Evolutionary conservation across 306 rosid species (phyloP).

Genomic region (Cucumis melo): DNA sequence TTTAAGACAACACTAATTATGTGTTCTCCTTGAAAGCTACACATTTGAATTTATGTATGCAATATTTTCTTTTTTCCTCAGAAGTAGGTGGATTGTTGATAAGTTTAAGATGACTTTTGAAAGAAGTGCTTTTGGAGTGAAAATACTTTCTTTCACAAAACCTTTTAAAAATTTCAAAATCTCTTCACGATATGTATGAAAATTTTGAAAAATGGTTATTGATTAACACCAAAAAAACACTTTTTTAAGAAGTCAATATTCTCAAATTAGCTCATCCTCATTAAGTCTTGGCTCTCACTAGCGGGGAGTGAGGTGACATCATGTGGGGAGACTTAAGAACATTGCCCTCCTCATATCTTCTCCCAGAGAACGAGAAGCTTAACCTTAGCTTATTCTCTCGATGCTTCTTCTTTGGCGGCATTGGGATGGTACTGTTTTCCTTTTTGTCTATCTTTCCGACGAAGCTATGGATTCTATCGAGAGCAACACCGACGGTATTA

Average conservation of each 20-base stretch:
- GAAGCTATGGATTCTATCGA: conserved; percentile 41
- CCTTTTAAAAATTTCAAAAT: not conserved
- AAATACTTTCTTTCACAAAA: not conserved
- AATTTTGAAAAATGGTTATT: not conserved
- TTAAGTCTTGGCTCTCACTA: conserved; percentile 27
- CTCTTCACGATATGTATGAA: not conserved
- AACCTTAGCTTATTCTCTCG: conserved; percentile 35
- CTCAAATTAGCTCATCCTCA: not conserved
- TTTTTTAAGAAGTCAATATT: not conserved
- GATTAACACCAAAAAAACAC: not conserved
- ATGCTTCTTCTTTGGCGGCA: conserved; percentile 10
- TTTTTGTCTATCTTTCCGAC: conserved; percentile 20
- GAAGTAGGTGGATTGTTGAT: not conserved
- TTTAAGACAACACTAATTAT: not conserved
- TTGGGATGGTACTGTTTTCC: not conserved
- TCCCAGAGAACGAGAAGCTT: conserved; percentile 27
- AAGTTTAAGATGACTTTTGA: not conserved
- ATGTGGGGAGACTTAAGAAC: conserved; percentile 34
- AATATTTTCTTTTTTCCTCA: too few species aligned
- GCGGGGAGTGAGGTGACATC: conserved; percentile 71
- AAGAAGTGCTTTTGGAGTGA: not conserved
- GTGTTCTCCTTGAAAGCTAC: not conserved
- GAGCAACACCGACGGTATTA: conserved; percentile 45
- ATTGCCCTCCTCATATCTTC: conserved; percentile 34
- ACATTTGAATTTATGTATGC: not conserved